A percentile compares a stretch with the other conserved stretches of the same genome.
These are phyloP conservation scores for Neodidymelliopsis sp. DNA, from an alignment of 2,329 filamentous ascomycete species.

Conservation along the genomic window DNA sequence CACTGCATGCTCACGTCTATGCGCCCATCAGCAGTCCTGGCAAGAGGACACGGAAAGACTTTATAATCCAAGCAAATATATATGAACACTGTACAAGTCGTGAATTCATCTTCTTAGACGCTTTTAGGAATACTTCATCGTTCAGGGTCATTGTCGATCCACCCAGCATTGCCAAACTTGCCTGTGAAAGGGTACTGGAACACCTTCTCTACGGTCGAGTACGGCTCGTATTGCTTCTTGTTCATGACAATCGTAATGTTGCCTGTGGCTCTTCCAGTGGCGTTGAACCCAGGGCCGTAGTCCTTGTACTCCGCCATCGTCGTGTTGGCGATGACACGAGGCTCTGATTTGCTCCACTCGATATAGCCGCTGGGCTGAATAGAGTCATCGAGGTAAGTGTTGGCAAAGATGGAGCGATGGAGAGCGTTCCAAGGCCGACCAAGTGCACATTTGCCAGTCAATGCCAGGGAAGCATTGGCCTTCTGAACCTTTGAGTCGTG, in stretches of 20 bases:
- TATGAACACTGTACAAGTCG: too few relatives aligned
- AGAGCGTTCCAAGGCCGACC: slow-evolving; percentile 69
- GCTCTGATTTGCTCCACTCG: slow-evolving; percentile 57
- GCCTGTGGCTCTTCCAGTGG: slow-evolving; percentile 52
- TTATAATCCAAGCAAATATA: too few relatives aligned
- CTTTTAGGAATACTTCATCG: slow-evolving; percentile 1
- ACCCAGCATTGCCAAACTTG: slow-evolving; percentile 54
- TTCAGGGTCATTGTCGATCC: slow-evolving; percentile 54
- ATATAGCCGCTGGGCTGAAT: slow-evolving; percentile 64
- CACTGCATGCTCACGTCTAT: too few relatives aligned
- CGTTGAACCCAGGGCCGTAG: slow-evolving; percentile 63
- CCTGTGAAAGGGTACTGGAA: slow-evolving; percentile 50
- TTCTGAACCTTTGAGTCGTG: slow-evolving; percentile 62
- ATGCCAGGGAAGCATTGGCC: slow-evolving; percentile 58
- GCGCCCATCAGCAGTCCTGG: too few relatives aligned
- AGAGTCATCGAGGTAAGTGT: slow-evolving; percentile 63
- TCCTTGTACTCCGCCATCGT: slow-evolving; percentile 64
- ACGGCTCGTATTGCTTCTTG: slow-evolving; percentile 37
- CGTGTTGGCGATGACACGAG: slow-evolving; percentile 52
- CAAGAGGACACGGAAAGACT: too few relatives aligned
- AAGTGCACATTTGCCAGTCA: slow-evolving; percentile 60
- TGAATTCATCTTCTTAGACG: too few relatives aligned
- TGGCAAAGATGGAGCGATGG: slow-evolving; percentile 65
- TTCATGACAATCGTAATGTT: slow-evolving; percentile 59
- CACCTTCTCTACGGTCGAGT: slow-evolving; percentile 32